phyloP scores from a whole-genome alignment of 768 basidiomycete genomes.

The Boletus sp. region DNA sequence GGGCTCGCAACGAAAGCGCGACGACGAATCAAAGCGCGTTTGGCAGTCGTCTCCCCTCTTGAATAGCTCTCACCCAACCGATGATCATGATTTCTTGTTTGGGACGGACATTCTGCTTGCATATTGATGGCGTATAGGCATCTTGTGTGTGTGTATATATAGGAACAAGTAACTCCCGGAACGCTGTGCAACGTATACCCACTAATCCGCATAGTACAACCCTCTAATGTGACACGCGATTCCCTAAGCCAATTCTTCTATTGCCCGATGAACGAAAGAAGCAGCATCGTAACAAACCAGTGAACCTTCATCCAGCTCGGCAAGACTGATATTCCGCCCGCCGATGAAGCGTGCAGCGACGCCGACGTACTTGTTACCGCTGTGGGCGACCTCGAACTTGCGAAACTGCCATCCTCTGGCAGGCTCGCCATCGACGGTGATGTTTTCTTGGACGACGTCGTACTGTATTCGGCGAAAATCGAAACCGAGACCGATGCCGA shows the following conservation, averaged over 20 bases:
- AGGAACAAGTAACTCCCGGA: not conserved
- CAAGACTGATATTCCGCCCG: slow-evolving; percentile 34
- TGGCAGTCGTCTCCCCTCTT: slow-evolving; percentile 55
- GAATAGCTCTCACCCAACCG: slow-evolving; percentile 27
- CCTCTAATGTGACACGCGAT: slow-evolving; percentile 12
- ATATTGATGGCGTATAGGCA: slow-evolving; percentile 27
- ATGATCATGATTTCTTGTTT: slow-evolving; percentile 34
- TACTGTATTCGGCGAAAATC: slow-evolving; percentile 78
- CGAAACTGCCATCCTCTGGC: slow-evolving; percentile 68
- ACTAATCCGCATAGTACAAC: slow-evolving; percentile 13
- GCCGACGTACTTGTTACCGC: slow-evolving; percentile 58
- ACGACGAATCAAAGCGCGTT: slow-evolving; percentile 41
- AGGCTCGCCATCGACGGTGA: slow-evolving; percentile 58
- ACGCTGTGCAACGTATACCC: slow-evolving; percentile 10
- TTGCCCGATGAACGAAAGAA: slow-evolving; percentile 47
- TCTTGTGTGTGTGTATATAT: not conserved
- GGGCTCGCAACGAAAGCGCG: slow-evolving; percentile 52
- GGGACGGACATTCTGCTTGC: slow-evolving; percentile 29
- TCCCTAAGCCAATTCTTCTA: slow-evolving; percentile 38
- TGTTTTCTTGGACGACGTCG: slow-evolving; percentile 47
- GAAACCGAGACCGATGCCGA: slow-evolving; percentile 81
- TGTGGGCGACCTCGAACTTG: slow-evolving; percentile 53
- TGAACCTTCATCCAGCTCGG: slow-evolving; percentile 37
- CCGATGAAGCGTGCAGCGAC: slow-evolving; percentile 64
- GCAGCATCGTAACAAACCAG: slow-evolving; percentile 47